phyloP scores from a whole-genome alignment of 805 yeast genomes.

The Metschnikowia borealis region DNA sequence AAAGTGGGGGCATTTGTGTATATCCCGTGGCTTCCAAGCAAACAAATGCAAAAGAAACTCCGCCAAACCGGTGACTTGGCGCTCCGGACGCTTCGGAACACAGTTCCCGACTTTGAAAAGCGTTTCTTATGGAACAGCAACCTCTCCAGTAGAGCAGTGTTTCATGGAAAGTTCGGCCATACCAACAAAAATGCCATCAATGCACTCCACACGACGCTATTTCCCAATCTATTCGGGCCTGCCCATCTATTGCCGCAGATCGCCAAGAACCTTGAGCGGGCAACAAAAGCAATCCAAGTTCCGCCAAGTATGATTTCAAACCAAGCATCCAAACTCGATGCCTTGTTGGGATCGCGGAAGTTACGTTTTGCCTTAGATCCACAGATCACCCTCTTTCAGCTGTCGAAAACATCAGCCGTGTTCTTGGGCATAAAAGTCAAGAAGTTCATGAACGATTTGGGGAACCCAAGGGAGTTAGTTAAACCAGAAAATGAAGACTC shows the following conservation, averaged over 20 bases:
- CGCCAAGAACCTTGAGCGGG: conserved; percentile 3
- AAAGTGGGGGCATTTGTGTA: conserved; percentile 14
- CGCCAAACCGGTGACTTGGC: conserved; percentile 5
- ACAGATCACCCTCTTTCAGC: conserved; percentile 4
- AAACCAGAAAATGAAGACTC: too few species aligned
- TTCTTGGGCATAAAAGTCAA: conserved; percentile 14
- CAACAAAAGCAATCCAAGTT: neutral
- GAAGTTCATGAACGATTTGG: conserved; percentile 1
- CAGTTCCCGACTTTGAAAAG: conserved; percentile 4
- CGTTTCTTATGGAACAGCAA: conserved; percentile 7
- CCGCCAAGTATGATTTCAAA: conserved; percentile 2
- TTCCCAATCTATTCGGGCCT: conserved; percentile 13
- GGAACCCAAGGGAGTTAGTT: neutral
- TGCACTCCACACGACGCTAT: conserved; percentile 17
- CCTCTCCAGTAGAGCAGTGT: conserved; percentile 3
- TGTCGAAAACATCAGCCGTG: conserved; percentile 7
- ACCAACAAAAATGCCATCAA: conserved; percentile 9
- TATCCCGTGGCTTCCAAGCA: conserved; percentile 20
- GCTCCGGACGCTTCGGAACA: neutral
- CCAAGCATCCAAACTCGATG: conserved; percentile 6
- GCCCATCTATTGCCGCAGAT: neutral
- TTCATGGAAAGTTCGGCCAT: conserved; percentile 7
- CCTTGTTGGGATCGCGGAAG: neutral
- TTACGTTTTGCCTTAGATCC: conserved; percentile 3
- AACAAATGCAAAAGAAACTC: conserved; percentile 1